phyloP scores from a whole-genome alignment of 768 basidiomycete genomes.

The Podaxis pistillaris region DNA sequence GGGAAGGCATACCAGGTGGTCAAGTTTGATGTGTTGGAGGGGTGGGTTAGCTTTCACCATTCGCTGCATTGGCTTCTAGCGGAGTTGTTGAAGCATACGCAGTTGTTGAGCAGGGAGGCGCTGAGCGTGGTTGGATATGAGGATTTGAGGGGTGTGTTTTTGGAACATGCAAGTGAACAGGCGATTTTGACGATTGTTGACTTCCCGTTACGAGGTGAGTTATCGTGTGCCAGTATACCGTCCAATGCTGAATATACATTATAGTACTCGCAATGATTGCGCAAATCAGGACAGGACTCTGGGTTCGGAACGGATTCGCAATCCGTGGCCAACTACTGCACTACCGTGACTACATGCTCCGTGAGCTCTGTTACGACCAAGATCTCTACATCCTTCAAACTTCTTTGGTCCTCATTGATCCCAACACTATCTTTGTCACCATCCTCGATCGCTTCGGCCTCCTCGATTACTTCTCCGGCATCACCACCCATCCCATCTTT shows the following conservation, averaged over 20 bases:
- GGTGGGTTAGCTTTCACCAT: slow-evolving; percentile 92
- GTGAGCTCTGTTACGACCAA: slow-evolving; percentile 96
- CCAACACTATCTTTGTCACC: slow-evolving; percentile 75
- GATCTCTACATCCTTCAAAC: slow-evolving; percentile 89
- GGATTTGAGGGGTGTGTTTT: slow-evolving; percentile 60
- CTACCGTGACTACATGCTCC: slow-evolving; percentile 94
- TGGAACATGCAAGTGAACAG: slow-evolving; percentile 61
- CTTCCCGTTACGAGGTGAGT: slow-evolving; percentile 82
- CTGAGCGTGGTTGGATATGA: slow-evolving; percentile 50
- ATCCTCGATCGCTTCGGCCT: slow-evolving; percentile 92
- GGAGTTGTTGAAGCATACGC: slow-evolving; percentile 82
- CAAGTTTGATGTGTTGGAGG: slow-evolving; percentile 74
- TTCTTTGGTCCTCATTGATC: slow-evolving; percentile 75
- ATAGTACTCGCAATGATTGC: slow-evolving; percentile 88
- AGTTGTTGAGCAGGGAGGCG: slow-evolving; percentile 56
- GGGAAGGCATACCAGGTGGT: slow-evolving; percentile 58
- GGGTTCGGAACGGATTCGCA: slow-evolving; percentile 97
- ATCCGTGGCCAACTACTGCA: slow-evolving; percentile 94
- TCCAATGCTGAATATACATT: background rate
- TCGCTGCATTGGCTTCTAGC: slow-evolving; percentile 89
- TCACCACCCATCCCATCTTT: slow-evolving; percentile 52
- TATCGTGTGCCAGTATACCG: background rate
- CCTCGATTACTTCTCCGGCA: slow-evolving; percentile 73
- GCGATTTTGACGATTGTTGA: slow-evolving; percentile 79
- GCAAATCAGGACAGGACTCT: slow-evolving; percentile 91